phyloP scores from a whole-genome alignment of 345 rosid genomes.

The Salix caprea region DNA sequence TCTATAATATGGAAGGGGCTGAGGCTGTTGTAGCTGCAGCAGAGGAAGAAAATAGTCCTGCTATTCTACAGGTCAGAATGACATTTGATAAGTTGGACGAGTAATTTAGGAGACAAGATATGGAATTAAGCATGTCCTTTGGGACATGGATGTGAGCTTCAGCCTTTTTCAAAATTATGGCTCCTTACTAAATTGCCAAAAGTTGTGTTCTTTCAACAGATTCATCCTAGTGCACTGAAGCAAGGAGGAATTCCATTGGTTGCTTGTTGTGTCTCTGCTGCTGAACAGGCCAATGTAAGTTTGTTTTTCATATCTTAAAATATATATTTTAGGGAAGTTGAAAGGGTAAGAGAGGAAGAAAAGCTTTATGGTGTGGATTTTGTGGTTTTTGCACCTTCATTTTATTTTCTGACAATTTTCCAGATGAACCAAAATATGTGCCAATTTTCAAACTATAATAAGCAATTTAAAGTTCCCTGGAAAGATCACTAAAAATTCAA shows the following conservation, averaged over 20 bases:
- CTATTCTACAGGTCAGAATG: constrained; percentile 75
- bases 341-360: not conserved
- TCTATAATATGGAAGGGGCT: constrained; percentile 91
- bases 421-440: too few relatives aligned
- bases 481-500: not conserved
- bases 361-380: not conserved
- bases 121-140: too few relatives aligned
- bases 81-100: too few relatives aligned
- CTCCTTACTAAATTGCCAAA: not conserved
- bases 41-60: constrained; percentile 89
- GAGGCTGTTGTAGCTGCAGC: constrained; percentile 96
- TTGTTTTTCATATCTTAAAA: not conserved
- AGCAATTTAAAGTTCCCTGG: not conserved
- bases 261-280: constrained; percentile 81
- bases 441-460: not conserved
- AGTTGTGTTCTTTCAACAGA: constrained; percentile 37
- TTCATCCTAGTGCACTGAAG: constrained; percentile 86
- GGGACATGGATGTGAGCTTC: not conserved
- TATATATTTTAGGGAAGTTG: not conserved
- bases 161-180: not conserved
- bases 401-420: too few relatives aligned
- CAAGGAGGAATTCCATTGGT: constrained; percentile 79
- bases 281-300: constrained; percentile 80
- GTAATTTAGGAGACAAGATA: too few relatives aligned
- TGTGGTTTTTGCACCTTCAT: too few relatives aligned